These are phyloP conservation scores for Phytophthora citricola DNA, from an alignment of 352 stramenopile species.

Conservation along the genomic window DNA sequence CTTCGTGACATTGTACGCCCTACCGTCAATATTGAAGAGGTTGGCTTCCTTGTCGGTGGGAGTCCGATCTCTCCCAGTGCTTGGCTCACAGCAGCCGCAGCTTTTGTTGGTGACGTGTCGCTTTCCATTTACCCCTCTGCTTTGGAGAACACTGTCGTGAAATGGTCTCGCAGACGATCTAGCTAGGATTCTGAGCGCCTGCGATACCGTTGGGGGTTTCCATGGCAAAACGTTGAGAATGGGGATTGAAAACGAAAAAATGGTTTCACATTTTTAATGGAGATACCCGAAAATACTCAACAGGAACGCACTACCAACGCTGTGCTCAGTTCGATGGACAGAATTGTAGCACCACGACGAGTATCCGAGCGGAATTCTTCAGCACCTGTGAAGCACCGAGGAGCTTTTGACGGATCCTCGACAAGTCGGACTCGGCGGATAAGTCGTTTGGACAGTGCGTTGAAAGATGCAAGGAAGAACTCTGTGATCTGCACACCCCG, in stretches of 20 bases:
- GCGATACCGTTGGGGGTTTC: conserved; percentile 27
- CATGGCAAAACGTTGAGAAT: neutral
- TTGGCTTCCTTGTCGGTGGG: conserved; percentile 8
- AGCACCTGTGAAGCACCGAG: conserved; percentile 2
- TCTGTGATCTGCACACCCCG: conserved; percentile 8
- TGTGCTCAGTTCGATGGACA: conserved; percentile 14
- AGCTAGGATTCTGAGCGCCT: conserved; percentile 1
- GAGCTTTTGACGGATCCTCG: neutral
- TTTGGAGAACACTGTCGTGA: neutral
- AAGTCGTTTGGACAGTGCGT: conserved; percentile 28
- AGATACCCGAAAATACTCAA: conserved; percentile 25
- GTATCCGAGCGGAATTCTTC: conserved; percentile 9
- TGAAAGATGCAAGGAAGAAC: conserved; percentile 23
- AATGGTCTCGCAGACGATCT: conserved; percentile 2
- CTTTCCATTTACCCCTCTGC: conserved; percentile 12
- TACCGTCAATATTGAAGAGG: conserved; percentile 17
- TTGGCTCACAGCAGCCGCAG: conserved; percentile 50
- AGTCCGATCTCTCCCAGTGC: conserved; percentile 40
- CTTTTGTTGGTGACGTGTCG: conserved; percentile 27
- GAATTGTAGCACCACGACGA: neutral
- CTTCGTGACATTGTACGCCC: conserved; percentile 5
- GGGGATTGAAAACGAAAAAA: conserved; percentile 13
- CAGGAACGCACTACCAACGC: neutral
- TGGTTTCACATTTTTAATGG: conserved; percentile 25
- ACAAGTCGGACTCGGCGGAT: conserved; percentile 9